Evolutionary conservation across 805 yeast genomes (phyloP).

Genomic region (Lachancea thermotolerans): DNA sequence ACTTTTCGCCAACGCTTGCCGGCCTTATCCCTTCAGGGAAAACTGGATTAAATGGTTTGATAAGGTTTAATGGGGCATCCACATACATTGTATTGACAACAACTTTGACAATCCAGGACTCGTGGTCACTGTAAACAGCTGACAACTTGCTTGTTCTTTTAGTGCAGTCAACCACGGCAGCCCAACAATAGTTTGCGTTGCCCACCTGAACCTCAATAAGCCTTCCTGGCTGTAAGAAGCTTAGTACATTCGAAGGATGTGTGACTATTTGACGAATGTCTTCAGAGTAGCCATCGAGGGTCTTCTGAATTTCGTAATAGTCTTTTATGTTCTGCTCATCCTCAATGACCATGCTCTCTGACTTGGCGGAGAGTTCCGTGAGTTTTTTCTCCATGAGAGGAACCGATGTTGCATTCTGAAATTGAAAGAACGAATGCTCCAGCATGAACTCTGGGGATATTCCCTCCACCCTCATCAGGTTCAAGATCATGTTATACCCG

Average conservation of each 20-base stretch:
- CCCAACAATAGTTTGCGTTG: slow-evolving; percentile 88
- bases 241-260: slow-evolving; percentile 82
- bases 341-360: slow-evolving; percentile 49
- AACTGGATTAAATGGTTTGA: slow-evolving; percentile 70
- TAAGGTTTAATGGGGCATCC: slow-evolving; percentile 77
- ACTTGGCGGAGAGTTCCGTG: slow-evolving; percentile 44
- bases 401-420: slow-evolving; percentile 86
- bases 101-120: slow-evolving; percentile 81
- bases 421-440: slow-evolving; percentile 89
- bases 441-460: slow-evolving; percentile 97
- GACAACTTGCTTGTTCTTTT: slow-evolving; percentile 60
- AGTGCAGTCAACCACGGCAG: slow-evolving; percentile 68
- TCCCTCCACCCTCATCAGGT: slow-evolving; percentile 95
- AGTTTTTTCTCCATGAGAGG: slow-evolving; percentile 73
- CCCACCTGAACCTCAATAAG: slow-evolving; percentile 58
- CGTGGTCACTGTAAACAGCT: slow-evolving; percentile 70
- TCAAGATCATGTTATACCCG: slow-evolving; percentile 95
- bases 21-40: slow-evolving; percentile 89
- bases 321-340: slow-evolving; percentile 72
- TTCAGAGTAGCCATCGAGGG: slow-evolving; percentile 58
- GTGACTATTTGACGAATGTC: slow-evolving; percentile 79
- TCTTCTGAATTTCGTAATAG: slow-evolving; percentile 74
- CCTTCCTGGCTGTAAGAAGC: slow-evolving; percentile 86
- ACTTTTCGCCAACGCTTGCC: slow-evolving; percentile 60
- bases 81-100: slow-evolving; percentile 69